These are phyloP conservation scores for Corylus avellana DNA, from an alignment of 306 rosid genomes.

Conservation along the genomic window DNA sequence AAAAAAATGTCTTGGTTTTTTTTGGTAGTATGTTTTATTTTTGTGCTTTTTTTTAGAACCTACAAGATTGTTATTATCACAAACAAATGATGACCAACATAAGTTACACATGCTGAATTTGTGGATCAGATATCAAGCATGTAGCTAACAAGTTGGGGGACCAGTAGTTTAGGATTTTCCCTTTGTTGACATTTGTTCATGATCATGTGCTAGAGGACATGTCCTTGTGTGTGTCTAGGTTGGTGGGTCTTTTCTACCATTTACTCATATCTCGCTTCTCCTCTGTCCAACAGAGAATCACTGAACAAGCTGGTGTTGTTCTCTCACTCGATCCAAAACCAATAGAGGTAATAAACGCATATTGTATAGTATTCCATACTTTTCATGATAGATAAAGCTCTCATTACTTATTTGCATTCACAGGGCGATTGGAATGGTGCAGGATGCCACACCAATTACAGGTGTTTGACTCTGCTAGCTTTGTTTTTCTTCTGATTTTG, in stretches of 20 bases:
- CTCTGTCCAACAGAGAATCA: slow-evolving; percentile 73
- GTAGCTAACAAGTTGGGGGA: slow-evolving; percentile 2
- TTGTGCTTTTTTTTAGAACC: background rate
- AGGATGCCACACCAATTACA: slow-evolving; percentile 96
- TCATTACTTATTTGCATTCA: slow-evolving; percentile 21
- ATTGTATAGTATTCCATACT: background rate
- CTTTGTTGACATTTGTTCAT: slow-evolving; percentile 7
- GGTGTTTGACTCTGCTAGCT: slow-evolving; percentile 44
- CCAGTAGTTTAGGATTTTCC: slow-evolving; percentile 8
- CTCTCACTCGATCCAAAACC: slow-evolving; percentile 98
- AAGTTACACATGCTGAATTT: background rate
- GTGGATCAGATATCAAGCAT: slow-evolving; percentile 1
- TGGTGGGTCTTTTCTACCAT: background rate
- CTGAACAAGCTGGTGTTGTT: slow-evolving; percentile 98
- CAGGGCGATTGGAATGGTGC: slow-evolving; percentile 99
- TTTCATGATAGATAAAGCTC: slow-evolving; percentile 15
- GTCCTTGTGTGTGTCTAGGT: background rate
- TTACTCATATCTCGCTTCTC: slow-evolving; percentile 9
- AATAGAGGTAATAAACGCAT: slow-evolving; percentile 61
- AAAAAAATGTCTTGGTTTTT: no score
- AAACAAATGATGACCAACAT: background rate
- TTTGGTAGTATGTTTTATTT: background rate
- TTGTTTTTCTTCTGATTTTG: background rate
- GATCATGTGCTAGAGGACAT: slow-evolving; percentile 3
- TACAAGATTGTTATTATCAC: background rate